phyloP scores from a whole-genome alignment of 1,284 basidiomycete species.

The Microbotryomycetes sp. region DNA sequence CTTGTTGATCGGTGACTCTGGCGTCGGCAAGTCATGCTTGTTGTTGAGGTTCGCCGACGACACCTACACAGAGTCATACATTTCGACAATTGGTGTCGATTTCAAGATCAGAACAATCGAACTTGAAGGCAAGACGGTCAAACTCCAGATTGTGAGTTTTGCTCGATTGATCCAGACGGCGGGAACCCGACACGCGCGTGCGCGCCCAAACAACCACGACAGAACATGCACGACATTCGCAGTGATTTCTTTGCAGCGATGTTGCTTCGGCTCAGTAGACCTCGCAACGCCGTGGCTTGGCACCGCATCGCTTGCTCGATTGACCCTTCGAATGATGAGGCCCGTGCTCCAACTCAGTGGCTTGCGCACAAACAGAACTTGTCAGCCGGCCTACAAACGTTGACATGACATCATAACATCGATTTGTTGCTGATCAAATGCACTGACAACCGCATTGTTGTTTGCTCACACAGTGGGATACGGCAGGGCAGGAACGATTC shows the following conservation, averaged over 20 bases:
- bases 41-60: constrained; percentile 48
- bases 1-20: constrained; percentile 65
- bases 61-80: constrained; percentile 48
- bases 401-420: no score
- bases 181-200: neutral
- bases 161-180: neutral
- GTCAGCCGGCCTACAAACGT: no score
- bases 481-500: constrained; percentile 96
- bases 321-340: no score
- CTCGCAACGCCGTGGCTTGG: neutral
- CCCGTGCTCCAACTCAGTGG: no score
- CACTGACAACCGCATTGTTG: neutral
- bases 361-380: no score
- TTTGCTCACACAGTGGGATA: constrained; percentile 69
- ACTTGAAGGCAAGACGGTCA: constrained; percentile 98
- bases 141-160: constrained; percentile 82
- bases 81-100: constrained; percentile 58
- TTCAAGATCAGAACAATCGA: constrained; percentile 99
- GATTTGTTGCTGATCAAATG: no score
- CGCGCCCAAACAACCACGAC: no score
- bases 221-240: no score
- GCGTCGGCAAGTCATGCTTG: constrained; percentile 75
- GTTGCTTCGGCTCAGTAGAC: no score
- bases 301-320: no score
- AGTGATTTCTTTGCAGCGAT: no score